Evolutionary conservation across 139 green algal species (phyloP), one percentile per base, ranked within the genome.

Genomic region (Chlorella sp.): DNA sequence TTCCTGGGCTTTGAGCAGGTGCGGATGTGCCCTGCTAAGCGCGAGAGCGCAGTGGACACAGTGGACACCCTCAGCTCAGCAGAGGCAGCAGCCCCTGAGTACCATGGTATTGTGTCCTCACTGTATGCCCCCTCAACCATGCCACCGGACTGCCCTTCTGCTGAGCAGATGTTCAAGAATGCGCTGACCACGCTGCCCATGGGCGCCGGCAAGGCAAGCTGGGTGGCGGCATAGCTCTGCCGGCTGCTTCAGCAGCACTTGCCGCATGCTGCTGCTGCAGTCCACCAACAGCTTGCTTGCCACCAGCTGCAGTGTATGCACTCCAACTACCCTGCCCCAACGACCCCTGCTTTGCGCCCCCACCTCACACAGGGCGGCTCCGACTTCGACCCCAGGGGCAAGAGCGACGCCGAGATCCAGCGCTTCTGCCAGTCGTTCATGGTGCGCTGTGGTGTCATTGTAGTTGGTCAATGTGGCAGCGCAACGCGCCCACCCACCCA

Each of bases 141-240:
- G 15, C 32, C 17, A 6, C 26, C 39, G 2, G 4, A 3, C 47
- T 34, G 20, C 23, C 63, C 23, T 57, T n/a, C n/a, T n/a, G n/a
- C n/a, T n/a, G n/a, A n/a, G n/a, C n/a, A 94, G 89, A 87, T 80
- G 36, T 96, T 97, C 83, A 98, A 97, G 86, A 98, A 97, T 84
- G 90, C 90, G 5, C 83, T 98, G n/a, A 98, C 94, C 34, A 95
- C 90, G 25, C 87, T 98, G 68, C 91, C 92, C 38, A 92, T 97
- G 83, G 95, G 95, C n/a, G 94, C 90, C 62, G 94, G 89, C 76
- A 97, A 97, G 88, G 74, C 41, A 32, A 38, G 74, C 20, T 30
- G 60, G 20, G 7, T 28, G 39, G n/a, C n/a, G n/a, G n/a, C n/a
- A n/a, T n/a, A n/a, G n/a, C n/a, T n/a, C n/a, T n/a, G n/a, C n/a